Conservation (phyloP, 2,329 filamentous ascomycete genomes). For the Stachybotrys elegans region DNA sequence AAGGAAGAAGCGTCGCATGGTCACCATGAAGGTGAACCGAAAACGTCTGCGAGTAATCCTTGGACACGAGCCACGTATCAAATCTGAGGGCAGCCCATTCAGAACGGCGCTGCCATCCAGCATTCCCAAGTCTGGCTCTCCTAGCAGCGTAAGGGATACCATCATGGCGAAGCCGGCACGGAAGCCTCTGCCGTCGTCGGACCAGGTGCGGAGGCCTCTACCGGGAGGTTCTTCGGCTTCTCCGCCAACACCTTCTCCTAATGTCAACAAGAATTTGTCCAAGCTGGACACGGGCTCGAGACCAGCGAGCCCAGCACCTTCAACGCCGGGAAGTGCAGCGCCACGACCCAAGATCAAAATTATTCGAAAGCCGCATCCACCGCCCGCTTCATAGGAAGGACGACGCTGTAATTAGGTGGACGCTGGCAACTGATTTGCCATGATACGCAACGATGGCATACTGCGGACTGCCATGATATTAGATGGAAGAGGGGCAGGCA, state of each 20-base stretch:
- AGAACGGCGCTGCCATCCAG: conserved; percentile 28
- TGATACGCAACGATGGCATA: no score
- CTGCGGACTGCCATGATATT: no score
- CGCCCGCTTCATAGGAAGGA: conserved; percentile 16
- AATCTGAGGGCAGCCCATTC: conserved; percentile 12
- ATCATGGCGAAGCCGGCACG: conserved; percentile 28
- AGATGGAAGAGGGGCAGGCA: no score
- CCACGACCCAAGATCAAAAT: conserved; percentile 31
- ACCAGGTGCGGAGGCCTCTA: conserved; percentile 24
- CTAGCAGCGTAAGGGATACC: conserved; percentile 19
- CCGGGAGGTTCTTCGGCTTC: conserved; percentile 20
- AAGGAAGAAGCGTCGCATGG: conserved; percentile 27
- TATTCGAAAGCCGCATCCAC: conserved; percentile 25
- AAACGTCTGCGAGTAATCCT: conserved; percentile 29
- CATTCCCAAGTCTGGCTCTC: conserved; percentile 18
- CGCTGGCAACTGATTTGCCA: neutral
- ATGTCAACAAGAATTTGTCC: conserved; percentile 17
- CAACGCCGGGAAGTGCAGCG: conserved; percentile 16
- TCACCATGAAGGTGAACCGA: conserved; percentile 31
- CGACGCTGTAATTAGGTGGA: neutral
- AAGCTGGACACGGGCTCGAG: conserved; percentile 15
- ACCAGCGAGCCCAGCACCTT: conserved; percentile 14
- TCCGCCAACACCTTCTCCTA: conserved; percentile 14
- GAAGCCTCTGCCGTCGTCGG: conserved; percentile 29
- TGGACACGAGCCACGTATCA: conserved; percentile 14